Base-by-base conservation (phyloP, 2,329 filamentous ascomycete genomes). In the Pseudocercospora fuligena region DNA sequence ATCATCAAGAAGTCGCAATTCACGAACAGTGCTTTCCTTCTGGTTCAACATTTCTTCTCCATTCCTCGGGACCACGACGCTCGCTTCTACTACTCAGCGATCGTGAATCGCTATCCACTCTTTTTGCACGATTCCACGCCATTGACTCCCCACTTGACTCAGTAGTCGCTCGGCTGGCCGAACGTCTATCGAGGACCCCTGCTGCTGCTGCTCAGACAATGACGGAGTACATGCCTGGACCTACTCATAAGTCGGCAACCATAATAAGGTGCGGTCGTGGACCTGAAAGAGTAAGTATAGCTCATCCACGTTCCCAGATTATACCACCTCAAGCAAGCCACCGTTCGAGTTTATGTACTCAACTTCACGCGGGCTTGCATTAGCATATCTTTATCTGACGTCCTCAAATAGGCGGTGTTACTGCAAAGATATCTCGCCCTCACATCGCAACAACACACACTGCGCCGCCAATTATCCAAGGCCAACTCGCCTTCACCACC, bases 341-440 rank as follows among this genome's bases (percentile, higher is more conserved):
- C 43, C 43, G 43, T 23, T 23, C 21, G 46, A 49, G 43, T 47
- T 49, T 49, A 51, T 51, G 19, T 51, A 19, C 47, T 51, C 47
- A 27, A 5, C 47, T 27, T 25, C 19, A 21, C 19, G 19, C 23
- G 9, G 21, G 33, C 54, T 58, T 40, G 54, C 54, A 58, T 58
- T 58, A 40, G 54, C 54, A 40, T 40, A 58, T 40, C 36, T 54
- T 60, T 16, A 59, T 43, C 36, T 63, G 51, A 27, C 29, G 3
- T 23, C 12, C 49, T 21, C 14, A 63, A 47, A 53, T 49, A 70
- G 68, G 66, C 63, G 31, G 58, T 68, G 12, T 63, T 64, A 63
- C 64, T 70, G 46, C 68, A 68, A 62, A 40, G 51, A 19, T 81
- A 81, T 71, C 76, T 81, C 66, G 70, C 78, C 11, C 75, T 82